These are phyloP conservation scores for Colletotrichum spaethianum DNA, from an alignment of 2,329 filamentous ascomycete genomes.

Conservation along the genomic window DNA sequence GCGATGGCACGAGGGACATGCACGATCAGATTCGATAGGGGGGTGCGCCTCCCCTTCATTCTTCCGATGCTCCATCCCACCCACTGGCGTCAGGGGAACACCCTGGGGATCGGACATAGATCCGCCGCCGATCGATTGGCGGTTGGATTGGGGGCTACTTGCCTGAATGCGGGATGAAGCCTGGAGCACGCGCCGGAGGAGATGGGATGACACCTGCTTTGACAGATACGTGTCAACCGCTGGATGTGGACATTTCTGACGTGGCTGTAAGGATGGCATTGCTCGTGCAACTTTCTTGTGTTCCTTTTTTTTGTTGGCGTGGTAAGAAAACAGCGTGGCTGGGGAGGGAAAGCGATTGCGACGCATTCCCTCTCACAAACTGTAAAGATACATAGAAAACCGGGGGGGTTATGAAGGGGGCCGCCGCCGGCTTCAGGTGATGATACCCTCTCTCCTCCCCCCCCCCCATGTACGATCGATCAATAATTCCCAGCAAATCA, in stretches of 20 bases:
- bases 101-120: constrained; percentile 13
- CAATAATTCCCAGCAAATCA: constrained; percentile 5
- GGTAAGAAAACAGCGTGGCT: background rate
- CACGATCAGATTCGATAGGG: constrained; percentile 6
- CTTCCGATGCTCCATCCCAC: background rate
- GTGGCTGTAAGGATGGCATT: background rate
- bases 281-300: no score
- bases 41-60: background rate
- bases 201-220: background rate
- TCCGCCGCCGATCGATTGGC: constrained; percentile 12
- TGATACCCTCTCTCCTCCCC: background rate
- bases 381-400: background rate
- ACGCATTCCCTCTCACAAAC: background rate
- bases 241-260: background rate
- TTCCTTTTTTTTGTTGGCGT: no score
- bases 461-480: constrained; percentile 17
- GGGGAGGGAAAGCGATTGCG: background rate
- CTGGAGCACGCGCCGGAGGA: background rate
- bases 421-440: background rate
- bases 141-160: background rate
- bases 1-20: constrained; percentile 1
- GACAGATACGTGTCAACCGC: constrained; percentile 2
- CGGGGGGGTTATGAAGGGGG: background rate
- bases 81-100: background rate
- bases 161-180: background rate